phyloP scores from a whole-genome alignment of 768 basidiomycete genomes.

The Suillus hirtellus region DNA sequence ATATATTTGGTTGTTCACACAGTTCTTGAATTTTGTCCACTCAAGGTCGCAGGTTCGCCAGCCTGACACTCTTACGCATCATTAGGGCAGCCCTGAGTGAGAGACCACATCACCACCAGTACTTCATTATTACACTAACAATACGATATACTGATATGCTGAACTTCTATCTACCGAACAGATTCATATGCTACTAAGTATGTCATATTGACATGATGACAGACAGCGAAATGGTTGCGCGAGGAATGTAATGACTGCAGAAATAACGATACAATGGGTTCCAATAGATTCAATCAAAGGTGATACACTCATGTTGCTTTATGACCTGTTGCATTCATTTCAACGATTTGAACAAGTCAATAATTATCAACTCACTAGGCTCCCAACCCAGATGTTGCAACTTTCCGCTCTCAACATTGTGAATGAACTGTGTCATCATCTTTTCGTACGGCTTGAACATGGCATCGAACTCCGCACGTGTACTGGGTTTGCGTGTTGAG shows the following conservation, averaged over 20 bases:
- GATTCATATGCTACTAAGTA: background rate
- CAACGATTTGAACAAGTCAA: background rate
- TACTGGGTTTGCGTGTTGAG: conserved; percentile 17
- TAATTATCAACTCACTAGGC: conserved; percentile 18
- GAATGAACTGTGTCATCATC: conserved; percentile 24
- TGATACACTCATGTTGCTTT: conserved; percentile 9
- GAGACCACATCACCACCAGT: background rate
- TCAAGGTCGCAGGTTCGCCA: background rate
- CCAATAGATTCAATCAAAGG: background rate
- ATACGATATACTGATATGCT: background rate
- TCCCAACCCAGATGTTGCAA: conserved; percentile 29
- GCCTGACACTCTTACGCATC: background rate
- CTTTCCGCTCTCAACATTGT: conserved; percentile 21
- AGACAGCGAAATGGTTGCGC: background rate
- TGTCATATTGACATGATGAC: background rate
- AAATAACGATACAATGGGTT: background rate
- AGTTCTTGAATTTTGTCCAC: background rate
- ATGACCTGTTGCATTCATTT: conserved; percentile 1
- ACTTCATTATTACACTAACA: background rate
- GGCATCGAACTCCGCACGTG: conserved; percentile 23
- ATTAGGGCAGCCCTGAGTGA: background rate
- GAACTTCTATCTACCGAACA: background rate
- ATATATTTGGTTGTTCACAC: background rate
- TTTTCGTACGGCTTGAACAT: conserved; percentile 20
- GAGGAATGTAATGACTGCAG: background rate